Conservation (phyloP, 1,284 basidiomycete genomes). For the Ceratorhiza oryzae-sativae region DNA sequence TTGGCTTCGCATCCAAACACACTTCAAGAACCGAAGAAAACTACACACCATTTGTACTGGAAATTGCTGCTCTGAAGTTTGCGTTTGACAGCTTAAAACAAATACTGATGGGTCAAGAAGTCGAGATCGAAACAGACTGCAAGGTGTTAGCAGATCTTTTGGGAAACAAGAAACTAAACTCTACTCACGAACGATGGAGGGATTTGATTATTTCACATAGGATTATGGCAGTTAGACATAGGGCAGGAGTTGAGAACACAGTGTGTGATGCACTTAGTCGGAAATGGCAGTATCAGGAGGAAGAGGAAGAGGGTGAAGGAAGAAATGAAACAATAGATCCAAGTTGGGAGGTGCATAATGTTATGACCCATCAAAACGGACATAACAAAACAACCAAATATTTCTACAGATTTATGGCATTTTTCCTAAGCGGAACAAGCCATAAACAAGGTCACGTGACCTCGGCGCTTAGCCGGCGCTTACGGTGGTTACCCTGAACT, state of each 20-base stretch:
- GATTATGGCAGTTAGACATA: slow-evolving; percentile 39
- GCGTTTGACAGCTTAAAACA: slow-evolving; percentile 43
- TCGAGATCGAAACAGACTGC: slow-evolving; percentile 46
- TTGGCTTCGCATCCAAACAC: slow-evolving; percentile 42
- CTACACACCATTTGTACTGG: slow-evolving; percentile 43
- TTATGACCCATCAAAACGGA: too few species aligned
- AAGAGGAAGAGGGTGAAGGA: slow-evolving; percentile 50
- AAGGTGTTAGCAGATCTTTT: slow-evolving; percentile 40
- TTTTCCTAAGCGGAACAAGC: too few species aligned
- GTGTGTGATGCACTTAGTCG: slow-evolving; percentile 48
- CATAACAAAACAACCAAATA: too few species aligned
- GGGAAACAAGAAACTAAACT: slow-evolving; percentile 26
- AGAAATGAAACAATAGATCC: neutral
- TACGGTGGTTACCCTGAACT: too few species aligned
- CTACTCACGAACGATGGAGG: slow-evolving; percentile 39
- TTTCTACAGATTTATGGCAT: too few species aligned
- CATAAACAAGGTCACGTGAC: too few species aligned
- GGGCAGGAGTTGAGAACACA: slow-evolving; percentile 38
- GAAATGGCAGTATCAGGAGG: slow-evolving; percentile 49
- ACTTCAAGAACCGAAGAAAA: slow-evolving; percentile 41
- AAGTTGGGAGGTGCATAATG: slow-evolving; percentile 8
- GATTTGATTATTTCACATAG: slow-evolving; percentile 30
- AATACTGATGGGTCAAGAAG: slow-evolving; percentile 36
- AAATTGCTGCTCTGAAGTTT: slow-evolving; percentile 15
- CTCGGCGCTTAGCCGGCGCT: too few species aligned